These are phyloP conservation scores for Cyclotella distinguenda DNA, from an alignment of 108 stramenopile genomes.

Conservation along the genomic window DNA sequence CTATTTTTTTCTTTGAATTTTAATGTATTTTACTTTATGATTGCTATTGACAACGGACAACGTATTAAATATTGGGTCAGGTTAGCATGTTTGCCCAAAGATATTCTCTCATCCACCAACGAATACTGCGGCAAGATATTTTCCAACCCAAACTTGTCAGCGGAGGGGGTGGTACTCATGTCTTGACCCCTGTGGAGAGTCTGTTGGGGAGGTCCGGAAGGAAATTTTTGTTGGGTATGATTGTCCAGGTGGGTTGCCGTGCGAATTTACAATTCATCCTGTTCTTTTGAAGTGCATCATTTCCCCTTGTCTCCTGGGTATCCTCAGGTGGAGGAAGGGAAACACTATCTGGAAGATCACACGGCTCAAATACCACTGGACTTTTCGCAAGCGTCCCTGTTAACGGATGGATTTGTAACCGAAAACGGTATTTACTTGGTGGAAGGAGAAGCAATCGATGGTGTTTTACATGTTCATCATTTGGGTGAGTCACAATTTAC, in stretches of 20 bases:
- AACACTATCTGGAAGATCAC: conserved; percentile 77
- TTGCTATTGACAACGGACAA: conserved; percentile 35
- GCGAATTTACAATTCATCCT: no score
- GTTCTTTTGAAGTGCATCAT: background rate
- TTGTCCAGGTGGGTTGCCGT: conserved; percentile 50
- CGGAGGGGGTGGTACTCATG: conserved; percentile 18
- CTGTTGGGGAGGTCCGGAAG: conserved; percentile 55
- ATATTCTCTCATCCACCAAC: conserved; percentile 72
- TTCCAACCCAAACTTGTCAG: conserved; percentile 60
- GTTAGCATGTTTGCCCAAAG: conserved; percentile 74
- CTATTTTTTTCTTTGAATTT: background rate
- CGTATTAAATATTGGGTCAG: conserved; percentile 47
- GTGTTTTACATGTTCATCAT: conserved; percentile 65
- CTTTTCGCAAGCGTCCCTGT: conserved; percentile 47
- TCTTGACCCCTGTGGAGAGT: conserved; percentile 59
- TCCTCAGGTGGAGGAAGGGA: conserved; percentile 57
- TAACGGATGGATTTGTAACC: conserved; percentile 75
- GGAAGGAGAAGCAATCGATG: conserved; percentile 84
- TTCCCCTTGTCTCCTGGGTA: background rate
- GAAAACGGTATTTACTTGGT: conserved; percentile 89
- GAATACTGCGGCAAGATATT: conserved; percentile 65
- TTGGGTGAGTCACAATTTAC: conserved; percentile 45
- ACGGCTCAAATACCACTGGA: conserved; percentile 71
- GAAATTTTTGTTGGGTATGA: conserved; percentile 54
- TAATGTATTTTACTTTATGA: background rate